Evolutionary conservation across 331 rosid species (phyloP).

Genomic region (Ulmus americana): DNA sequence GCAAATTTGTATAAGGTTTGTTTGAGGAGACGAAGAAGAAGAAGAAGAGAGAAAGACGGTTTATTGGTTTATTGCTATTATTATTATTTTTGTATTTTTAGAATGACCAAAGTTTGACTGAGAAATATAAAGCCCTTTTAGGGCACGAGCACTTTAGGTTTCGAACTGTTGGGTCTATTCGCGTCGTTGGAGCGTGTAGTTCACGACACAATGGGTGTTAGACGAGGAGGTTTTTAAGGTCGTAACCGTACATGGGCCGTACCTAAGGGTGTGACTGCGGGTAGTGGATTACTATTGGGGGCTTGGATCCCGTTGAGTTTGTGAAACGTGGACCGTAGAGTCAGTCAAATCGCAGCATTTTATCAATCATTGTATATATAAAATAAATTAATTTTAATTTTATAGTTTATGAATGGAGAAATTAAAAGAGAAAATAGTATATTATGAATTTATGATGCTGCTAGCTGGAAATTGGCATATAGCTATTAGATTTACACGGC

Average conservation of each 20-base stretch:
- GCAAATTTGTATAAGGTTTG: not conserved
- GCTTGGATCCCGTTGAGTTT: not conserved
- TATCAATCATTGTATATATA: not conserved
- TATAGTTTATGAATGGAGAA: too few relatives aligned
- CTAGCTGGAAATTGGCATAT: too few relatives aligned
- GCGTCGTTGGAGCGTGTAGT: constrained; percentile 9
- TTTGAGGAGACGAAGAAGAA: too few relatives aligned
- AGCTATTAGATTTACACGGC: too few relatives aligned
- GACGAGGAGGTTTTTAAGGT: not conserved
- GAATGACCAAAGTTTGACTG: constrained; percentile 41
- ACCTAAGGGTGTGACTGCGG: constrained; percentile 6
- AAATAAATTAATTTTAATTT: not conserved
- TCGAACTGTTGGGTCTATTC: not conserved
- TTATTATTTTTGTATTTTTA: not conserved
- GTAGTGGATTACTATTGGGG: not conserved
- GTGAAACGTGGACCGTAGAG: not conserved
- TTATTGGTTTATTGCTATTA: not conserved
- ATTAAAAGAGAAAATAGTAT: too few relatives aligned
- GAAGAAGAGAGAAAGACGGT: too few relatives aligned
- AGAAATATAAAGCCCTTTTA: constrained; percentile 19
- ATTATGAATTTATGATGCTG: too few relatives aligned
- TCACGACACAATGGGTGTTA: constrained; percentile 5
- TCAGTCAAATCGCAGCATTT: not conserved
- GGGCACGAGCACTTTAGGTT: constrained; percentile 6
- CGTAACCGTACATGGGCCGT: constrained; percentile 13